These are phyloP conservation scores for Sporothrix humicola DNA, from an alignment of 2,329 filamentous ascomycete species.

Conservation along the genomic window DNA sequence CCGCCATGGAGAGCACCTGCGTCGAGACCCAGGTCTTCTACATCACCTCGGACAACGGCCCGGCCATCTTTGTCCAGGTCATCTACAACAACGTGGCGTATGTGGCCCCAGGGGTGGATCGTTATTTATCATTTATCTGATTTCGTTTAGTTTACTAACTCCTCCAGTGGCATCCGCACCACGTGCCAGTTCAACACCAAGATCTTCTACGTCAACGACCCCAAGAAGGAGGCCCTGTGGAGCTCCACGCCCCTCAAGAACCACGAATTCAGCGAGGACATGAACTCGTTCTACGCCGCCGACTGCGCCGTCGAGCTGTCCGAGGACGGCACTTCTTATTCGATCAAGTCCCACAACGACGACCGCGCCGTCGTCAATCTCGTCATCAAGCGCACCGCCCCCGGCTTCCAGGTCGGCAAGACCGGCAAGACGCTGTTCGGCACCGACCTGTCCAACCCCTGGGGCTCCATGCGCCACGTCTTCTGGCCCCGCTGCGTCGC, in stretches of 20 bases:
- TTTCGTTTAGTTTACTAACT: neutral
- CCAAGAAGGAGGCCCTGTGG: conserved; percentile 78
- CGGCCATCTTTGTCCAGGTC: conserved; percentile 80
- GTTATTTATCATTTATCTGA: too few relatives aligned
- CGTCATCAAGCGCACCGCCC: conserved; percentile 75
- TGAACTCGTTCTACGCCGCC: conserved; percentile 82
- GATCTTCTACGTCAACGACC: conserved; percentile 76
- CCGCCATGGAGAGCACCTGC: conserved; percentile 77
- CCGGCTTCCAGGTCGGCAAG: conserved; percentile 83
- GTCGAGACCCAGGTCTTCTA: conserved; percentile 98
- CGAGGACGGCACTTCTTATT: conserved; percentile 80
- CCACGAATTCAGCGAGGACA: conserved; percentile 82
- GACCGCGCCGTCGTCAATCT: conserved; percentile 82
- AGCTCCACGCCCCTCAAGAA: conserved; percentile 79
- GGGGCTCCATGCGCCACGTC: conserved; percentile 88
- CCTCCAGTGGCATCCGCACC: conserved; percentile 77
- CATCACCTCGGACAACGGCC: conserved; percentile 77
- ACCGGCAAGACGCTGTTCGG: conserved; percentile 85
- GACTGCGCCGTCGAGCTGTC: conserved; percentile 85
- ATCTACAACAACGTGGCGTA: conserved; percentile 98
- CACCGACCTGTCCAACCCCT: conserved; percentile 82
- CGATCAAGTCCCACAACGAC: conserved; percentile 89
- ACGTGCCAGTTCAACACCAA: conserved; percentile 96
- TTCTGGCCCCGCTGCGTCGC: conserved; percentile 91
- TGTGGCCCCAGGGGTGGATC: too few relatives aligned